A percentile compares a stretch with the other conserved stretches of the same genome.
Evolutionary conservation across 106 monocot genomes (phyloP).

Genomic region (Dioscorea zingiberensis): DNA sequence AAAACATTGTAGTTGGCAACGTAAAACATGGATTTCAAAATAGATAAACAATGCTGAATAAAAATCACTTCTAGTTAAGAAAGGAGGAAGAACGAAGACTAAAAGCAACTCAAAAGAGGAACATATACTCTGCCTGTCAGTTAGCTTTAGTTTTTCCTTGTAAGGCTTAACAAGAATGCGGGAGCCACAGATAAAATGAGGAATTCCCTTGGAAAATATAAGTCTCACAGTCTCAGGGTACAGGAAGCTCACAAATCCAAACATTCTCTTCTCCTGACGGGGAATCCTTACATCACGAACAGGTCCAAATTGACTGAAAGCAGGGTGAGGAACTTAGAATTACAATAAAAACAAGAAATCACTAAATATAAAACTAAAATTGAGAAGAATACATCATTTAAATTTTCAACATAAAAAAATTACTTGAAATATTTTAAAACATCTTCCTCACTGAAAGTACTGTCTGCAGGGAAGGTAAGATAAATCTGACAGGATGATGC

Average conservation of each 20-base stretch:
- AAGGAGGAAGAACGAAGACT: background rate
- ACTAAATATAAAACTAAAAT: background rate
- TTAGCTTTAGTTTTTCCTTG: constrained; percentile 51
- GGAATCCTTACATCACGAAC: constrained; percentile 84
- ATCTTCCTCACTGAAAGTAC: constrained; percentile 74
- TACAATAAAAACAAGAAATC: background rate
- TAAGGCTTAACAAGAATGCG: constrained; percentile 84
- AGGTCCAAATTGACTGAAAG: constrained; percentile 59
- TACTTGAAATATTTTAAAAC: constrained; percentile 78
- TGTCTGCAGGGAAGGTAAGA: constrained; percentile 81
- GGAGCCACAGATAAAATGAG: constrained; percentile 65
- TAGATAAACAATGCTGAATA: background rate
- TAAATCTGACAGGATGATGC: constrained; percentile 72
- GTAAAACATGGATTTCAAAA: background rate
- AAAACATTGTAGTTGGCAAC: background rate
- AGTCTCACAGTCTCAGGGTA: constrained; percentile 53
- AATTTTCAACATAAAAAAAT: background rate
- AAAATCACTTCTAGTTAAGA: background rate
- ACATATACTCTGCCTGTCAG: constrained; percentile 35
- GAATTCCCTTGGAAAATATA: constrained; percentile 44
- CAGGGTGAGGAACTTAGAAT: background rate
- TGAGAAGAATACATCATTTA: background rate
- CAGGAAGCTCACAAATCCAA: constrained; percentile 85
- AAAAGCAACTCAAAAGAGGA: background rate
- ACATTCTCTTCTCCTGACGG: constrained; percentile 71